These are phyloP conservation scores for Ramalina intermedia DNA, from an alignment of 495 filamentous ascomycete species.

Conservation along the genomic window DNA sequence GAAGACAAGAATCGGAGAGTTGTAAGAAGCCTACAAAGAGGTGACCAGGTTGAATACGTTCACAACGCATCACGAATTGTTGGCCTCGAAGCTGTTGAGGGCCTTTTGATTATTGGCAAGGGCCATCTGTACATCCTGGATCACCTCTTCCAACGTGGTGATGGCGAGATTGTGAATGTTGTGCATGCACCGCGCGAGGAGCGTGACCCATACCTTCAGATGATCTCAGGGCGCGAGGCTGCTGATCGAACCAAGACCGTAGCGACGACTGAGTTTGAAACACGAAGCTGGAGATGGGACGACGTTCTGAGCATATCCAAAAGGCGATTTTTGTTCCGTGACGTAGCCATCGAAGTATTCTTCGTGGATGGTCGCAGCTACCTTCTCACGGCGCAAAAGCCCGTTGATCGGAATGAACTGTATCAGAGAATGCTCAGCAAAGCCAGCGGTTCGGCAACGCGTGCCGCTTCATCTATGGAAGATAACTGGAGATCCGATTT, in stretches of 20 bases:
- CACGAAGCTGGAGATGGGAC: slow-evolving; percentile 82
- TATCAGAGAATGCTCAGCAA: slow-evolving; percentile 57
- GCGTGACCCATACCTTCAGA: slow-evolving; percentile 84
- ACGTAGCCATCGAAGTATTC: slow-evolving; percentile 90
- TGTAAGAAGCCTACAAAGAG: slow-evolving; percentile 82
- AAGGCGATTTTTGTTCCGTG: slow-evolving; percentile 83
- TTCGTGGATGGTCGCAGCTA: slow-evolving; percentile 95
- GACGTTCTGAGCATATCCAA: slow-evolving; percentile 96
- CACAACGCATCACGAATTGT: slow-evolving; percentile 91
- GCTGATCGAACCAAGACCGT: slow-evolving; percentile 38
- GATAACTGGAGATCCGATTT: slow-evolving; percentile 83
- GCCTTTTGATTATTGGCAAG: slow-evolving; percentile 86
- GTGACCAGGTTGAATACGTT: slow-evolving; percentile 83
- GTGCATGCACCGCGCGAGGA: slow-evolving; percentile 87
- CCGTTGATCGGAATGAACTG: slow-evolving; percentile 59
- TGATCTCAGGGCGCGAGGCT: slow-evolving; percentile 69
- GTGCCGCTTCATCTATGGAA: slow-evolving; percentile 36
- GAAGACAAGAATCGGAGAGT: slow-evolving; percentile 98
- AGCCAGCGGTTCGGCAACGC: slow-evolving; percentile 59
- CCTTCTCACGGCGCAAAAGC: slow-evolving; percentile 66
- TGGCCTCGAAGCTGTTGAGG: slow-evolving; percentile 82
- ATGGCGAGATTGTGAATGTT: slow-evolving; percentile 92
- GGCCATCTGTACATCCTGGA: slow-evolving; percentile 86
- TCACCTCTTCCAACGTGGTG: slow-evolving; percentile 81
- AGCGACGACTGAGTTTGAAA: slow-evolving; percentile 52